Percentiles rank a stretch among this genome's conserved stretches.
Conservation (phyloP, 2,329 filamentous ascomycete species). For the Exophiala sp. region DNA sequence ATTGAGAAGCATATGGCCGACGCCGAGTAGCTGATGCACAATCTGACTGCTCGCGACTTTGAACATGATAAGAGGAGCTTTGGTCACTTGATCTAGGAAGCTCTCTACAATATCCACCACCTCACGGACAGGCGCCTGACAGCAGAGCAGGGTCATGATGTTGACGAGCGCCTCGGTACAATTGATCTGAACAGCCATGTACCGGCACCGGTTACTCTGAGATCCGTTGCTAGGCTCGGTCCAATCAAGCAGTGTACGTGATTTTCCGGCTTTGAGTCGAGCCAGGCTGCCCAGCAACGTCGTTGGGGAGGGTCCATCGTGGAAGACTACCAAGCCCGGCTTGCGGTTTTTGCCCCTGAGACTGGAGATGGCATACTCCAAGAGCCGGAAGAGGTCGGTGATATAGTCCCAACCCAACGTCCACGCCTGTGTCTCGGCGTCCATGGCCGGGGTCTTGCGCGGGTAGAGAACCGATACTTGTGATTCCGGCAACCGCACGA, state of each 20-base stretch:
- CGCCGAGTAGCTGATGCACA: conserved; percentile 9
- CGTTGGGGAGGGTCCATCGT: conserved; percentile 1
- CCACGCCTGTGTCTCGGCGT: conserved; percentile 3
- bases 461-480: conserved; percentile 5
- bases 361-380: conserved; percentile 6
- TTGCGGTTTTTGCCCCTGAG: conserved; percentile 6
- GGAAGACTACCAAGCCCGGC: not conserved
- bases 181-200: conserved; percentile 7
- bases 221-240: not conserved
- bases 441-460: conserved; percentile 1
- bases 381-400: conserved; percentile 5
- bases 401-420: conserved; percentile 7
- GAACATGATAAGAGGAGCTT: conserved; percentile 11
- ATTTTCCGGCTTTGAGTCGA: conserved; percentile 6
- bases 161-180: conserved; percentile 6
- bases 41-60: conserved; percentile 11
- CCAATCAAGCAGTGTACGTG: not conserved
- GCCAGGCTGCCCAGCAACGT: conserved; percentile 3
- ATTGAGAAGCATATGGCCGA: conserved; percentile 9
- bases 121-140: conserved; percentile 5
- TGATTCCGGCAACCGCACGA: conserved; percentile 3
- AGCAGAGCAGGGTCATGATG: conserved; percentile 7
- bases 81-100: conserved; percentile 8
- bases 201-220: conserved; percentile 7
- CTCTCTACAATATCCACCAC: conserved; percentile 2